phyloP scores from a whole-genome alignment of 164 flowering plant species.

The Piper longum region DNA sequence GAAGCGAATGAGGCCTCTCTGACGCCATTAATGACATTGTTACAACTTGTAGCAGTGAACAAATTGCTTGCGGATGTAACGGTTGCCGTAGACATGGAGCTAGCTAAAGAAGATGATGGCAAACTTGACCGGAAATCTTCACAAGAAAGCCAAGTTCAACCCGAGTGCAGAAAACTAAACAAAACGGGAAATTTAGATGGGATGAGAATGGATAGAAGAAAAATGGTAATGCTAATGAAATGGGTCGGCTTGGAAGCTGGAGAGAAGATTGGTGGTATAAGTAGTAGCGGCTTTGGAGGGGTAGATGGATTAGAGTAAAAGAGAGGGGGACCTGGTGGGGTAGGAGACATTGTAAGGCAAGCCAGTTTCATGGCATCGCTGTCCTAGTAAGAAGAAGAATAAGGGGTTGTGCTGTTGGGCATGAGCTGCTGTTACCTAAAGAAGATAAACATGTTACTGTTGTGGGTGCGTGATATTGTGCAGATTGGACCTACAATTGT shows the following conservation, averaged over 20 bases:
- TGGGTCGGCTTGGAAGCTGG: background rate
- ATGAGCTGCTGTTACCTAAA: background rate
- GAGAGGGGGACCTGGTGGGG: background rate
- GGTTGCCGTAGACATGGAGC: conserved; percentile 21
- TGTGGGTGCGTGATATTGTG: background rate
- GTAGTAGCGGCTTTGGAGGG: background rate
- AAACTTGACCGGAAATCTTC: too few species aligned
- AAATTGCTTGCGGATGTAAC: conserved; percentile 16
- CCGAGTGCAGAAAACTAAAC: background rate
- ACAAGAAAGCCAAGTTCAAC: too few species aligned
- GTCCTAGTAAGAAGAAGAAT: background rate
- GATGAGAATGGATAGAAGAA: background rate
- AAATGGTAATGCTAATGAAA: background rate
- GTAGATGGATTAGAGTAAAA: background rate
- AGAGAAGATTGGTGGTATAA: background rate
- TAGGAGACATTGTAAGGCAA: background rate
- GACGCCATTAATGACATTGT: conserved; percentile 7
- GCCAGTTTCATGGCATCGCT: background rate
- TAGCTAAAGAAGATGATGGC: background rate
- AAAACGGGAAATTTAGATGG: background rate
- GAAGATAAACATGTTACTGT: background rate
- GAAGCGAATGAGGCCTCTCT: conserved; percentile 38
- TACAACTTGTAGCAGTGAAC: conserved; percentile 5
- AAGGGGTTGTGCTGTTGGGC: background rate
- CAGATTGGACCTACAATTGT: background rate